Evolutionary conservation across 352 stramenopile species (phyloP).

Genomic region (Globisporangium nagaii): DNA sequence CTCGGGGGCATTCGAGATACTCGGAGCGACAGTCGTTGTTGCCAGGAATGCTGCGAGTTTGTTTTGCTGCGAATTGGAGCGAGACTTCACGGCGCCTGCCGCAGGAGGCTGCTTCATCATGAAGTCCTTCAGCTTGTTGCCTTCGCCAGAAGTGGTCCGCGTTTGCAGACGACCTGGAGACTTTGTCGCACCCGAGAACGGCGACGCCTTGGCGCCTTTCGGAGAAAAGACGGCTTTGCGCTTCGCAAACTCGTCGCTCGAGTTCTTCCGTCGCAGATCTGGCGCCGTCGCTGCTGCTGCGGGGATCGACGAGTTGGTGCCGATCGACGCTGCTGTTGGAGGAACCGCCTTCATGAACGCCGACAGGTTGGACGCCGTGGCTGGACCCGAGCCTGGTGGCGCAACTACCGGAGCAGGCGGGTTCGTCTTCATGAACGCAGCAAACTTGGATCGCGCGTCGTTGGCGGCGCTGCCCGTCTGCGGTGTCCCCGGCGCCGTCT

Average conservation of each 20-base stretch:
- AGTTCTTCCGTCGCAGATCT: slow-evolving; percentile 19
- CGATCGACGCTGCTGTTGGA: slow-evolving; percentile 8
- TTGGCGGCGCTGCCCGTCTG: slow-evolving; percentile 12
- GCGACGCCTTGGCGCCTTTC: slow-evolving; percentile 15
- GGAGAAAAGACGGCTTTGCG: slow-evolving; percentile 57
- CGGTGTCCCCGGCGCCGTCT: slow-evolving; percentile 10
- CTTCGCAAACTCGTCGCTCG: slow-evolving; percentile 48
- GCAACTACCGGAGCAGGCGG: slow-evolving; percentile 27
- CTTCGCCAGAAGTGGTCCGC: slow-evolving; percentile 12
- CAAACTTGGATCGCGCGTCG: slow-evolving; percentile 70
- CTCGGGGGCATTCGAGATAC: slow-evolving; percentile 12
- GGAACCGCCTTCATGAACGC: slow-evolving; percentile 27
- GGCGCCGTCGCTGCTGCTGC: slow-evolving; percentile 25
- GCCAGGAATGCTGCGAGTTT: slow-evolving; percentile 81
- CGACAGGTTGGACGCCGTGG: slow-evolving; percentile 16
- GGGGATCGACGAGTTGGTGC: slow-evolving; percentile 2
- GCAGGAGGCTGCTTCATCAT: slow-evolving; percentile 63
- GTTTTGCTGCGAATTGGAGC: slow-evolving; percentile 51
- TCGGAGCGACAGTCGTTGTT: slow-evolving; percentile 40
- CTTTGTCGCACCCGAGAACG: slow-evolving; percentile 17
- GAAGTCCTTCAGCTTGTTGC: slow-evolving; percentile 73
- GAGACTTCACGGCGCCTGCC: slow-evolving; percentile 28
- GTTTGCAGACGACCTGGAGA: neutral
- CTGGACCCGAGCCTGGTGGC: slow-evolving; percentile 11
- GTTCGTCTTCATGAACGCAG: slow-evolving; percentile 76